Evolutionary conservation across 805 yeast genomes (phyloP), one percentile per base, ranked within the genome.

Genomic region (Suhomyces sp.): DNA sequence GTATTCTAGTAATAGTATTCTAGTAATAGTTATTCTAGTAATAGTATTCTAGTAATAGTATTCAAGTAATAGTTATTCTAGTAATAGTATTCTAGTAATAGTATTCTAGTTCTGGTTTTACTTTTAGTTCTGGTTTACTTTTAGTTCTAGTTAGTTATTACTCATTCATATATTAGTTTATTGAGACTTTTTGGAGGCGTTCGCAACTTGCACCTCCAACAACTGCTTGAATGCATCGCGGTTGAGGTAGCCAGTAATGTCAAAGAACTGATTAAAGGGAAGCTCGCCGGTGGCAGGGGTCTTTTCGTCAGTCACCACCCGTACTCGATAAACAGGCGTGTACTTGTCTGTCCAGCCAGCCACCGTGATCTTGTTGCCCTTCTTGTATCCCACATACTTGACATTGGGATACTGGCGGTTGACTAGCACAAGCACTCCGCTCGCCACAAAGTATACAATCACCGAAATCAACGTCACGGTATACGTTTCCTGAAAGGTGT

Each of bases 291-390:
- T 56, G 5, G 60, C 54, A 0, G 55, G 49, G 8, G 51, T 51
- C 7, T 55, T 51, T 33, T 63, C 72, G 49, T 70, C 68, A 9
- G 68, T 31, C 8, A 63, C 60, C n/a, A 79, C 42, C 40, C 61
- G 67, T 19, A 79, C 57, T 22, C 70, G 47, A 60, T 81, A 81
- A 2, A 71, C 51, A 1, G 85, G 84, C n/a, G 75, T 78, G 45
- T 66, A 72, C 53, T 77, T 75, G n/a, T 67, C 68, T 2, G 79
- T 68, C 59, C 68, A 63, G 4, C 83, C 70, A 3, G 70, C 69
- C 6, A 81, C 67, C 5, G 66, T 56, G 5, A 83, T 53, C 57
- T 74, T 73, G 15, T 67, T 64, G 15, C 71, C 68, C 12, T 57
- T 55, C 23, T 62, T 59, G 50, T 54, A 50, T 0, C 87, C 87